Base-by-base conservation (phyloP, 2,329 filamentous ascomycete species). In the Zalaria sp. region DNA sequence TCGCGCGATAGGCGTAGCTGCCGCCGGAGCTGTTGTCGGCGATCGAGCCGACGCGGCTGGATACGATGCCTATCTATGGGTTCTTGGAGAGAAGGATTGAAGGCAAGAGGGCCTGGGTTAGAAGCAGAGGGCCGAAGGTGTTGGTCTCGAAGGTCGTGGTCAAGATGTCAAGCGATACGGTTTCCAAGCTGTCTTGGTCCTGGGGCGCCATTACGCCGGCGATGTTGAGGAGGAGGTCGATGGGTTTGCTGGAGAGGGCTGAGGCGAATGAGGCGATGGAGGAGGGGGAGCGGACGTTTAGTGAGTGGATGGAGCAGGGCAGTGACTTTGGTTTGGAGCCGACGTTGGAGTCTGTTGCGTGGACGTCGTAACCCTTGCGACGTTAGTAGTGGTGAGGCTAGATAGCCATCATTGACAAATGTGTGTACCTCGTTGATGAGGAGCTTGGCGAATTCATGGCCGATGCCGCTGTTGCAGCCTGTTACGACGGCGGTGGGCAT, bases 41-140 rank as follows among this genome's bases (percentile, higher is more conserved):
- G 25, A 69, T 63, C 32, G 54, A 59, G 5, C 64, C 65, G 4
- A 69, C 62, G 11, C 66, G 58, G 27, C 56, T 62, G 35, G 58
- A 64, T 35, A 68, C 60, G 39, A 66, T 63, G 2, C 57, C 64
- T 4, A 67, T 54, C 25, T 57, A 53, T 2, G 64, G 58, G 7
- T 47, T 46, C 1, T 50, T 35, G 2, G 47, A 50, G 5, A 48
- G 46, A 25, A 62, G 49, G 6, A 69, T 45, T 41, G 63, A 66
- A 4, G 61, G 61, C 5, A 68, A 53, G 1, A 68, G 55, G 1
- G 64, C 59, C 52, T 67, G 63, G 1, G 61, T 67, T 0, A 69
- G 53, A 3, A 68, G 53, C 6, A 69, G 51, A 0, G 65, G 64
- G 0, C 64, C 65, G 41, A 64, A 65, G 1, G 64, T 59, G 49